Conservation (phyloP, 768 basidiomycete species). For the Mycena floridula region DNA sequence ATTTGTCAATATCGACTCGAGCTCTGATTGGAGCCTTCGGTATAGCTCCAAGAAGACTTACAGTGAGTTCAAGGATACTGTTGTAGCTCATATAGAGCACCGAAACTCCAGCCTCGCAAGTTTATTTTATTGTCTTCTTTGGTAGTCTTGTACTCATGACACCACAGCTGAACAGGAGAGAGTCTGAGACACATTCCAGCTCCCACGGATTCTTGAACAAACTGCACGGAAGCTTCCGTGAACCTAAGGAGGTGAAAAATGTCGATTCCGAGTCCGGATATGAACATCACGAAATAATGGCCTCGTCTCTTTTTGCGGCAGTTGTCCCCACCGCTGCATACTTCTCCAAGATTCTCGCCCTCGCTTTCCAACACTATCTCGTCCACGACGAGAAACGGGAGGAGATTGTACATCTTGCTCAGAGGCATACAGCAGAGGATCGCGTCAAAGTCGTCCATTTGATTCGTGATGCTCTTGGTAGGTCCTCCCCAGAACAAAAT, state of each 20-base stretch:
- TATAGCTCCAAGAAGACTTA: slow-evolving; percentile 30
- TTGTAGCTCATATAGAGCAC: no score
- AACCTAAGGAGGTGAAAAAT: not conserved
- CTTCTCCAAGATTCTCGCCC: slow-evolving; percentile 50
- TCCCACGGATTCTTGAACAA: not conserved
- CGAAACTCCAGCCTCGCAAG: no score
- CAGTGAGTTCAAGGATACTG: slow-evolving; percentile 19
- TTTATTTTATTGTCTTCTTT: no score
- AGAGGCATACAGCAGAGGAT: slow-evolving; percentile 17
- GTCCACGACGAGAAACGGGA: slow-evolving; percentile 29
- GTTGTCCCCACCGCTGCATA: slow-evolving; percentile 48
- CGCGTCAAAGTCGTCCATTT: slow-evolving; percentile 30
- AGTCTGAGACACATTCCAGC: not conserved
- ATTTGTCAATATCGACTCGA: slow-evolving; percentile 37
- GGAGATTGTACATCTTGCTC: slow-evolving; percentile 32
- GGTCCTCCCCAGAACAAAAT: slow-evolving; percentile 15
- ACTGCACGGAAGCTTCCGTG: no score
- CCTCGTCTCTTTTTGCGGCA: slow-evolving; percentile 45
- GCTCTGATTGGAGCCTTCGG: slow-evolving; percentile 41
- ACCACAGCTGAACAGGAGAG: no score
- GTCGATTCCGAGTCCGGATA: slow-evolving; percentile 1
- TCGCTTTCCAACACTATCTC: slow-evolving; percentile 58
- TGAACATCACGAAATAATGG: slow-evolving; percentile 17
- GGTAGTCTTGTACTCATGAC: no score
- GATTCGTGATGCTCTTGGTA: slow-evolving; percentile 42